Conservation (phyloP, 2,329 filamentous ascomycete species). For the Cercospora canescens region DNA sequence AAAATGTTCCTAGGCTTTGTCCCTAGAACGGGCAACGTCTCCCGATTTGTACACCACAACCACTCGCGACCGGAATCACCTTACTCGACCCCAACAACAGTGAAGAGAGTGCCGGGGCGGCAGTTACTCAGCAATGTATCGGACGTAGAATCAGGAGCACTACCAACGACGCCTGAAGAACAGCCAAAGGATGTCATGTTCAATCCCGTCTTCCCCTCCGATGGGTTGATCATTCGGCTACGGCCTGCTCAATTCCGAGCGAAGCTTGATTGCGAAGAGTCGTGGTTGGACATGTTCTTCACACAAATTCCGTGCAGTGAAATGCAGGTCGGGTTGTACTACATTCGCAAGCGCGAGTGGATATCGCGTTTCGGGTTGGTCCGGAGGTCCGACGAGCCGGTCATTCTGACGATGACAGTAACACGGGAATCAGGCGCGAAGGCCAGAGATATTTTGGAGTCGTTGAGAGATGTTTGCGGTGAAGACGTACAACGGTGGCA, state of each 20-base stretch:
- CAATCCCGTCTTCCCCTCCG: constrained; percentile 18
- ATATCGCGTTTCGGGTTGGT: neutral
- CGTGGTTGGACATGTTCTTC: constrained; percentile 23
- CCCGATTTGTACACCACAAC: constrained; percentile 9
- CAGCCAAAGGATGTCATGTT: constrained; percentile 1
- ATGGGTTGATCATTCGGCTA: constrained; percentile 13
- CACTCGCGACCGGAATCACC: neutral
- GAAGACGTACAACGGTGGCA: constrained; percentile 14
- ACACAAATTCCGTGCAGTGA: constrained; percentile 18
- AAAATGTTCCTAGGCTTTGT: constrained; percentile 15
- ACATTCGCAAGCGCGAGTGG: constrained; percentile 8
- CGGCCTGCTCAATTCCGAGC: constrained; percentile 14
- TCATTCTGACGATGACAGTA: neutral
- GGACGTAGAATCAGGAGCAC: neutral
- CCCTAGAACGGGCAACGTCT: constrained; percentile 8
- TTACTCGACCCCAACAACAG: neutral
- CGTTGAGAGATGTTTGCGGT: neutral
- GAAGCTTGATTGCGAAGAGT: constrained; percentile 1
- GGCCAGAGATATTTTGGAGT: constrained; percentile 16
- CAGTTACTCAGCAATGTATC: neutral
- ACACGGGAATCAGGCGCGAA: constrained; percentile 4
- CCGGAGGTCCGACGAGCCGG: constrained; percentile 5
- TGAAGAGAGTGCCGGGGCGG: neutral
- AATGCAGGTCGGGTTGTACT: constrained; percentile 12
- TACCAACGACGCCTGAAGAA: neutral